Evolutionary conservation across 306 rosid species (phyloP), one percentile per base, ranked within the genome.

Genomic region (Gastrolobium bilobum): DNA sequence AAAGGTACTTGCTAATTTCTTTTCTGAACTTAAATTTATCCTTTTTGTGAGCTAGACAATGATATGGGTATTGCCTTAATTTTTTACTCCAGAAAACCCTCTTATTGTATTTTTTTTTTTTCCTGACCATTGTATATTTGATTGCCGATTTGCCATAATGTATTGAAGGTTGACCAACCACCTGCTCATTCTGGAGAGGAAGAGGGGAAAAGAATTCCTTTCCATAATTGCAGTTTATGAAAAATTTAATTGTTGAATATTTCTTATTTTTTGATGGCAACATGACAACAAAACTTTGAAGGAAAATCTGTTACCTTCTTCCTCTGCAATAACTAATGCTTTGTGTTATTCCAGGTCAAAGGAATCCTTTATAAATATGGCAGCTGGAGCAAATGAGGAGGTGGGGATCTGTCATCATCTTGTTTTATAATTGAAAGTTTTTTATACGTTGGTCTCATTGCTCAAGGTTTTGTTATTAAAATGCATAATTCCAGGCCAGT

Each of bases 301-400:
- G 46, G 39, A 56, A 68, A 44, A 50, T 62, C 7, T 2, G 2
- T 77, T 58, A 42, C 34, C 29, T 54, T 62, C 35, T 14, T 67
- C 64, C 30, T 31, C 78, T 86, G 65, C 48, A 39, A 40, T 82
- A 50, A 79, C 35, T 29, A 69, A 43, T 78, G 38, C 38, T 7
- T 70, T 51, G 4, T 71, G 78, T 35, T 75, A 50, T 71, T 84
- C 15, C 89, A 95, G 99, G 86, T 87, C 97, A 47, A 96, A 89
- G 82, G 97, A 94, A 11, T 85, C 97, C 68, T 93, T 96, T 46
- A 71, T 96, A 77, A 82, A 91, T 84, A 96, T 96, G 83, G 86
- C 99, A 71, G 98, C 97, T 30, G 99, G 98, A 84, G 99, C 98
- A 76, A 96, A 84, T 83, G 99, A 96, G 59, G 99, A 96, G 95